Conservation (phyloP, 306 rosid genomes). For the Delonix regia region DNA sequence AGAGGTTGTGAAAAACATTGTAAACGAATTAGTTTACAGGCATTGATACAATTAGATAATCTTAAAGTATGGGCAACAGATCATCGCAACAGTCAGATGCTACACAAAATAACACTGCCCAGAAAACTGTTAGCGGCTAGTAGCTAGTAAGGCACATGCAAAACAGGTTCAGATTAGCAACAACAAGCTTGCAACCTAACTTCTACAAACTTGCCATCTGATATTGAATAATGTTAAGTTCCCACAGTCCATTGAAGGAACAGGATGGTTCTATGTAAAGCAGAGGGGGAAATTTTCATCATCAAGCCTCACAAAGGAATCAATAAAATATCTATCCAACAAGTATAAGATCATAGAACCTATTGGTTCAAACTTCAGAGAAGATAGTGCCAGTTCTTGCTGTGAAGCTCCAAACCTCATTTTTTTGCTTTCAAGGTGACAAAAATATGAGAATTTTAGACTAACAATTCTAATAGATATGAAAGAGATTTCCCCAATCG, state of each 20-base stretch:
- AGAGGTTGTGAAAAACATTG: background rate
- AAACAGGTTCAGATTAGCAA: constrained; percentile 12
- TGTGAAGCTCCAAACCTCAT: background rate
- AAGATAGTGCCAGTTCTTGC: background rate
- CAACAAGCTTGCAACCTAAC: constrained; percentile 19
- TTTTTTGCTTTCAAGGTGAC: background rate
- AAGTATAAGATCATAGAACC: background rate
- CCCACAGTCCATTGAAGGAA: background rate
- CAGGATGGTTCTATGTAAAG: background rate
- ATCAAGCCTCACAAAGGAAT: constrained; percentile 24
- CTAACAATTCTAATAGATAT: background rate
- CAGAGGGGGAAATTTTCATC: background rate
- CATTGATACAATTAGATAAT: too few relatives aligned
- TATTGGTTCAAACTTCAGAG: background rate
- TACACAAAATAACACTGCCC: constrained; percentile 3
- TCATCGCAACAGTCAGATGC: constrained; percentile 13
- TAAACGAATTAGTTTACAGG: too few relatives aligned
- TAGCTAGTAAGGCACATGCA: background rate
- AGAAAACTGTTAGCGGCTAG: constrained; percentile 1
- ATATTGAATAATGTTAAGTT: constrained; percentile 15
- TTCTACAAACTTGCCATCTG: background rate
- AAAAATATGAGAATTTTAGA: background rate
- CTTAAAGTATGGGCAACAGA: background rate
- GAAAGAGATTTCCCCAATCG: background rate
- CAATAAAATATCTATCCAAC: constrained; percentile 11